Conservation (phyloP, 768 basidiomycete genomes). For the Cyathus striatus region DNA sequence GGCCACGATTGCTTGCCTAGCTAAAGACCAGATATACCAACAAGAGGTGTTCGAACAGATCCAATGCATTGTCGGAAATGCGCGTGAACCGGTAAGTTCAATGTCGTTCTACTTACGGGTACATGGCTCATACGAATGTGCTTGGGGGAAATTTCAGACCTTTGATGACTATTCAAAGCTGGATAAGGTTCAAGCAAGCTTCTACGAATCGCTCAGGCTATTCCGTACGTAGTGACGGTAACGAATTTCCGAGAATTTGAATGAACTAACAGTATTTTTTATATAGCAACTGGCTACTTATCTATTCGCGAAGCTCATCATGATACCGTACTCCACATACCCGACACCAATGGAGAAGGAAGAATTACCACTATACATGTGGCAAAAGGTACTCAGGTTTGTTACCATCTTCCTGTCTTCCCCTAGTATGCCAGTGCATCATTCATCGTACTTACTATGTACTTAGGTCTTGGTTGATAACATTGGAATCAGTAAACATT, state of each 20-base stretch:
- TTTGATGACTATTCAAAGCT: constrained; percentile 37
- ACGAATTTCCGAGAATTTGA: not conserved
- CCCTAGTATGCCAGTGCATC: too few relatives aligned
- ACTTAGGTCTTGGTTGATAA: constrained; percentile 46
- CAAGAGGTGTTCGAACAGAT: constrained; percentile 43
- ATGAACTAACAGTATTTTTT: not conserved
- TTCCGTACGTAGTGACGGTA: constrained; percentile 30
- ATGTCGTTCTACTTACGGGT: not conserved
- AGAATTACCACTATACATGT: constrained; percentile 29
- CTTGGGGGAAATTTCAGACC: constrained; percentile 21
- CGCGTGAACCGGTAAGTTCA: constrained; percentile 22
- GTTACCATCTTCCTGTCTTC: too few relatives aligned
- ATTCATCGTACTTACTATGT: too few relatives aligned
- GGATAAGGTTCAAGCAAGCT: constrained; percentile 37
- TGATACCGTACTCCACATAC: constrained; percentile 35
- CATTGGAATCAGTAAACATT: constrained; percentile 39
- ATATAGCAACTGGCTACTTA: constrained; percentile 30
- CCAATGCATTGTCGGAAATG: constrained; percentile 25
- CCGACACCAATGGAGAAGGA: constrained; percentile 33
- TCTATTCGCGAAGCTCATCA: constrained; percentile 37
- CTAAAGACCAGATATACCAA: constrained; percentile 41
- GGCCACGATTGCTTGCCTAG: constrained; percentile 40
- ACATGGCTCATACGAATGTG: not conserved
- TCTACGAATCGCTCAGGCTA: constrained; percentile 40
- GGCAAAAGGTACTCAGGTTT: constrained; percentile 32